Conservation (phyloP, 2,329 filamentous ascomycete species). For the Setomelanomma holmii region DNA sequence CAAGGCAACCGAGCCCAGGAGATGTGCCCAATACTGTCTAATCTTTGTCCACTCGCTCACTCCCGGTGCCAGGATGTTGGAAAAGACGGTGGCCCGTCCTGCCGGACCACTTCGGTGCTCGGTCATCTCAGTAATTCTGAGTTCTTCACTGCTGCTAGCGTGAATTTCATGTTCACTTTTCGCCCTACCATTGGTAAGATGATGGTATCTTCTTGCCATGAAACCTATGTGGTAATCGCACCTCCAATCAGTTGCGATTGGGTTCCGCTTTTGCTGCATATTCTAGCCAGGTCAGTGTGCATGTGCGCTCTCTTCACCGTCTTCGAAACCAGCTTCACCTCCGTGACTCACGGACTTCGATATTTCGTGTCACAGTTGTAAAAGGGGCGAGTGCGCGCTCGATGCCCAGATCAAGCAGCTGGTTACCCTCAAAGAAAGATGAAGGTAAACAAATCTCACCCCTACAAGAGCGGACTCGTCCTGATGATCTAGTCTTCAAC, state of each 20-base stretch:
- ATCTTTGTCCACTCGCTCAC: constrained; percentile 7
- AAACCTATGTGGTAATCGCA: constrained; percentile 4
- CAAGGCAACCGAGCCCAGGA: constrained; percentile 38
- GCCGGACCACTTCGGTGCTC: constrained; percentile 15
- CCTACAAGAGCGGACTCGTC: neutral
- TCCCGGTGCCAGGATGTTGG: constrained; percentile 22
- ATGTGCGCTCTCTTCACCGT: constrained; percentile 30
- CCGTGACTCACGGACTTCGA: constrained; percentile 41
- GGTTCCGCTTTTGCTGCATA: constrained; percentile 13
- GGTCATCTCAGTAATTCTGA: constrained; percentile 7
- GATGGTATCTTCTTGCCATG: constrained; percentile 8
- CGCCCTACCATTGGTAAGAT: constrained; percentile 26
- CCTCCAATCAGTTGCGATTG: constrained; percentile 11
- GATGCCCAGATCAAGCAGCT: constrained; percentile 7
- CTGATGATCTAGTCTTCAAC: constrained; percentile 1
- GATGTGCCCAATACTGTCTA: constrained; percentile 8
- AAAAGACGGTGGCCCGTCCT: constrained; percentile 32
- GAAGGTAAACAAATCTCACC: constrained; percentile 3
- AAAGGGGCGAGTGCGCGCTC: constrained; percentile 8
- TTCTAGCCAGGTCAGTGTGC: constrained; percentile 15
- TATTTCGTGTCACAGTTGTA: constrained; percentile 22
- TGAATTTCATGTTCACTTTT: constrained; percentile 12
- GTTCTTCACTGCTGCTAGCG: constrained; percentile 9
- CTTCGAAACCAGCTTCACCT: constrained; percentile 14
- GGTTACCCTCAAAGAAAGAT: neutral